Evolutionary conservation across 306 rosid species (phyloP), one percentile per base, ranked within the genome.

Genomic region (Luffa aegyptiaca): DNA sequence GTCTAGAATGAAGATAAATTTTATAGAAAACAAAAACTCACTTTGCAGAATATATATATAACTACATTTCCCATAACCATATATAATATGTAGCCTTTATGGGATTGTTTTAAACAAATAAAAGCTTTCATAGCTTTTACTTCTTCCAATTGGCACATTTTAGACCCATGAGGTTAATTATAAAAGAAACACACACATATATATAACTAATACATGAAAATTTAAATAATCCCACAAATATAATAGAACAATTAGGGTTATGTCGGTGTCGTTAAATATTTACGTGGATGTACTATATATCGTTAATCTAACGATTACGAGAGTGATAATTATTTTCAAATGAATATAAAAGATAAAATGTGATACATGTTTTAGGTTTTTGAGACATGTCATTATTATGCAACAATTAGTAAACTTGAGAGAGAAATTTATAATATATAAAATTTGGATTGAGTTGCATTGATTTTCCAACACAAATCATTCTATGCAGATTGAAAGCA

Each of bases 11-110:
- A 48, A 48, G 61, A 74, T 31, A 51, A 74, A 26, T 33, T 45
- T 70, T 26, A 72, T 70, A 72, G 77, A 48, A 72, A 72, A 72
- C 77, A 72, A 72, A 72, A 72, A 72, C 59, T 42, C 21, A 72
- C 77, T 72, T 72, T 72, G 77, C 57, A 26, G 58, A 45, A 64
- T 72, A 45, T 72, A n/a, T 21, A 64, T 72, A 45, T 72, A n/a
- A 48, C 11, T 42, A 10, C 58, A 48, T 72, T 42, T 72, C 57
- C 57, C 37, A 70, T 42, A 42, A 4, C 55, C 36, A 18, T 26
- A 18, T 69, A 69, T 69, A 42, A 70, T 49, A 48, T 51, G 33
- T 35, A 51, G 62, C 78, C 63, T 74, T 74, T 51, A 49, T 52
- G 61, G 26, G 46, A 51, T 12, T 52, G 78, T 33, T 74, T 9